A percentile compares a stretch with the other conserved stretches of the same genome.
Conservation (phyloP, 495 filamentous ascomycete genomes). For the Thozetella sp. region DNA sequence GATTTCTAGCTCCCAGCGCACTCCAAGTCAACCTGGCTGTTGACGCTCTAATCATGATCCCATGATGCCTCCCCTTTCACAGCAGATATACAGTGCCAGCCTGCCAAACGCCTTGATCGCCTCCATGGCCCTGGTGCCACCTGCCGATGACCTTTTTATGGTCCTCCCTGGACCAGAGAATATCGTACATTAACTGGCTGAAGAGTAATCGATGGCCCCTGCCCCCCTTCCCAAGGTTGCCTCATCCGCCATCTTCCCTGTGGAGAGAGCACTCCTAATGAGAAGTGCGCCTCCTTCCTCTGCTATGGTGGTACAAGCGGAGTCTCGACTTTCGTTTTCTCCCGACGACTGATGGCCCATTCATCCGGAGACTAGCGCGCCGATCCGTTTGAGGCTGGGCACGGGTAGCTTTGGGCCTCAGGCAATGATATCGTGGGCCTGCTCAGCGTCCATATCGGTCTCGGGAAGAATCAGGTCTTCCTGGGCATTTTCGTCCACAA, state of each 20-base stretch:
- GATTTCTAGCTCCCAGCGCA: background rate
- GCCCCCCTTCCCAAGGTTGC: too few relatives aligned
- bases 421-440: background rate
- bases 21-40: background rate
- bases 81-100: background rate
- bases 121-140: background rate
- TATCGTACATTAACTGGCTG: constrained; percentile 1
- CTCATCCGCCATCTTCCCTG: too few relatives aligned
- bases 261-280: too few relatives aligned
- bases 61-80: background rate
- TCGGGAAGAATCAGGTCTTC: constrained; percentile 84
- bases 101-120: background rate
- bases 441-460: constrained; percentile 21
- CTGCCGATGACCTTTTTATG: background rate
- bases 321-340: too few relatives aligned
- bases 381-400: too few relatives aligned
- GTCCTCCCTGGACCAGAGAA: background rate
- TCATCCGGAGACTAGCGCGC: too few relatives aligned
- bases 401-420: too few relatives aligned
- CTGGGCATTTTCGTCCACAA: constrained; percentile 66
- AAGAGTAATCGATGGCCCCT: too few relatives aligned
- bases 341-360: too few relatives aligned
- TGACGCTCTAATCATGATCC: background rate
- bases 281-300: too few relatives aligned
- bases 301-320: too few relatives aligned